Base-by-base conservation (phyloP, 2,329 filamentous ascomycete species). In the Microdochium bolleyi region DNA sequence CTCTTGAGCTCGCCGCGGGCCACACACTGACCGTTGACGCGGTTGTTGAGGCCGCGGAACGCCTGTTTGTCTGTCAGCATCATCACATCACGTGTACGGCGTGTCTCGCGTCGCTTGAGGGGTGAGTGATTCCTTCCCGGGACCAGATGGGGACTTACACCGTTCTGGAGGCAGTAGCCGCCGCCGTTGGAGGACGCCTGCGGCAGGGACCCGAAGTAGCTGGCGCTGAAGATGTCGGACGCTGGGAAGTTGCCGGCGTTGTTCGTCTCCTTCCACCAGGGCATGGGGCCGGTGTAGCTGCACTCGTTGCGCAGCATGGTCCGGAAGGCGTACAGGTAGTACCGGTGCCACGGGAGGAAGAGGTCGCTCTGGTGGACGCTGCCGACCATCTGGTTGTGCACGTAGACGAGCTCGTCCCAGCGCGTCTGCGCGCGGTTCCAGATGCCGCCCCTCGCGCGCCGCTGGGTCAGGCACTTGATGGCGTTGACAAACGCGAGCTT, bases 201-300 rank as follows among this genome's bases (percentile, higher is more conserved):
- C 14, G 62, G 58, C 27, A 67, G 57, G 54, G 22, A 21, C 2
- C 19, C 22, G 27, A 21, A n/a, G 38, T 41, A 52, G 44, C 41
- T 16, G 19, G 16, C 41, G 21, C 41, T 46, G 21, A 46, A 46
- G 41, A 52, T 49, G 46, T 48, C 30, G 1, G 51, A 49, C 14
- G 16, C 16, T 14, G 51, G 41, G 21, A 32, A 16, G 46, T 52
- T 37, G 27, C 19, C 41, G 13, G 51, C 46, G 51, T 52, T 48
- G 11, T 34, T 46, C 13, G 46, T 44, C 51, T 48, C 48, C 27
- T 49, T 48, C 51, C 51, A 52, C 27, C 41, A 51, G 3, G 51
- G 13, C 24, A 52, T 52, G 25, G 51, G 51, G 7, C 51, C 51
- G 2, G 16, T 38, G 41, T 32, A 52, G 14, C 51, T 44, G 51